A percentile compares a stretch with the other conserved stretches of the same genome.
Conservation (phyloP, 345 rosid species). For the Theobroma cacao region DNA sequence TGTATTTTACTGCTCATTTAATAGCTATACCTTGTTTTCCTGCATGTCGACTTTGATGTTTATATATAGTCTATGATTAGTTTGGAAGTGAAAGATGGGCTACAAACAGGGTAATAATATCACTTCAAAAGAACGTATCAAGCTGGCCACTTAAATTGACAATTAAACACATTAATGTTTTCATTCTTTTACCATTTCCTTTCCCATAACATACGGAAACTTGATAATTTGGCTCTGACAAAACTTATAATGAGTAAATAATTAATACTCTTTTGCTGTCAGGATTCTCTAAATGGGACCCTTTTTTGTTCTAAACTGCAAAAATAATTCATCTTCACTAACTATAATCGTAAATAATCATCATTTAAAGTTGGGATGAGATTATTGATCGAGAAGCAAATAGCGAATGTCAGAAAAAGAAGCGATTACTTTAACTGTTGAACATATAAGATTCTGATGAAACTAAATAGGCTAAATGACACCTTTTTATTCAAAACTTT, state of each 20-base stretch:
- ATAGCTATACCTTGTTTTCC: neutral
- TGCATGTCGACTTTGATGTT: slow-evolving; percentile 1
- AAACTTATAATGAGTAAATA: neutral
- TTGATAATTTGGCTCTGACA: neutral
- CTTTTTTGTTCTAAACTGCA: neutral
- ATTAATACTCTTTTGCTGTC: neutral
- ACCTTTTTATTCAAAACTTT: neutral
- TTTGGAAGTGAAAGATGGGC: neutral
- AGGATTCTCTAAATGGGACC: neutral
- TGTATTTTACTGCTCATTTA: slow-evolving; percentile 7
- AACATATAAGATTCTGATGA: neutral
- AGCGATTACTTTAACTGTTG: neutral
- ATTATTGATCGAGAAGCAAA: neutral
- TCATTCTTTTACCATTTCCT: neutral
- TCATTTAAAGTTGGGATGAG: neutral
- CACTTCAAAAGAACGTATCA: neutral
- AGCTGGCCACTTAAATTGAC: neutral
- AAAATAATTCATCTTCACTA: neutral
- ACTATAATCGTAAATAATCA: neutral
- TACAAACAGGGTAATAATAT: neutral
- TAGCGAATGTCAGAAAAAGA: neutral
- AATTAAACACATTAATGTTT: neutral
- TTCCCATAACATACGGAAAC: neutral
- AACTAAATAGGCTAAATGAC: neutral
- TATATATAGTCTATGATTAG: neutral